A percentile compares a stretch with the other conserved stretches of the same genome.
phyloP scores from a whole-genome alignment of 345 rosid species.

The Euphorbia pulcherrima region DNA sequence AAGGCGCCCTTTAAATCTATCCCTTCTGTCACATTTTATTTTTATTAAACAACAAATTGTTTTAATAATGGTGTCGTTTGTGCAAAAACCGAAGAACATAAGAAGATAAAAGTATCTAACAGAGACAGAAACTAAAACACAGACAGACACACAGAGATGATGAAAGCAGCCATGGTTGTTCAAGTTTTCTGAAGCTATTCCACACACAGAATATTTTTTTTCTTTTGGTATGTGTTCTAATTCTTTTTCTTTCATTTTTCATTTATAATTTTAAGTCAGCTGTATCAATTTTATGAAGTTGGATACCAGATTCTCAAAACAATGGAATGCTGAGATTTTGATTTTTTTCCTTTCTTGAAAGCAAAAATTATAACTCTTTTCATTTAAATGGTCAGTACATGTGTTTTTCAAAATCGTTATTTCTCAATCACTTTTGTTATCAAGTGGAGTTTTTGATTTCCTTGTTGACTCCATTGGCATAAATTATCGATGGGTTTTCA shows the following conservation, averaged over 20 bases:
- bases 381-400: too few relatives aligned
- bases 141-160: too few relatives aligned
- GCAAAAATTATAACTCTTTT: too few relatives aligned
- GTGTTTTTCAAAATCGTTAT: too few relatives aligned
- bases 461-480: too few relatives aligned
- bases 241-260: conserved; percentile 10
- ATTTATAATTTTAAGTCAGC: too few relatives aligned
- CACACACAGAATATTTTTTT: conserved; percentile 20
- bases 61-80: conserved; percentile 21
- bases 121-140: conserved; percentile 2
- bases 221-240: conserved; percentile 23
- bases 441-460: background rate
- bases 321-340: too few relatives aligned
- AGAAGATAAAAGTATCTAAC: conserved; percentile 18
- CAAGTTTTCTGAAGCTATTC: too few relatives aligned
- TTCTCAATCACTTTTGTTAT: too few relatives aligned
- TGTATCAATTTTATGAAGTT: too few relatives aligned
- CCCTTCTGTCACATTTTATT: conserved; percentile 47
- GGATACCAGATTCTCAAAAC: too few relatives aligned
- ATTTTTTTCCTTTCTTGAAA: too few relatives aligned
- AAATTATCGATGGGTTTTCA: background rate
- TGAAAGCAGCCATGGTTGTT: conserved; percentile 23
- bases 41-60: background rate
- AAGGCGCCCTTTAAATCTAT: conserved; percentile 44
- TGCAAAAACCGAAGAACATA: conserved; percentile 20